A percentile compares a stretch with the other conserved stretches of the same genome.
Conservation (phyloP, 371 early-diverging fungal species). For the Smittium culicis region DNA sequence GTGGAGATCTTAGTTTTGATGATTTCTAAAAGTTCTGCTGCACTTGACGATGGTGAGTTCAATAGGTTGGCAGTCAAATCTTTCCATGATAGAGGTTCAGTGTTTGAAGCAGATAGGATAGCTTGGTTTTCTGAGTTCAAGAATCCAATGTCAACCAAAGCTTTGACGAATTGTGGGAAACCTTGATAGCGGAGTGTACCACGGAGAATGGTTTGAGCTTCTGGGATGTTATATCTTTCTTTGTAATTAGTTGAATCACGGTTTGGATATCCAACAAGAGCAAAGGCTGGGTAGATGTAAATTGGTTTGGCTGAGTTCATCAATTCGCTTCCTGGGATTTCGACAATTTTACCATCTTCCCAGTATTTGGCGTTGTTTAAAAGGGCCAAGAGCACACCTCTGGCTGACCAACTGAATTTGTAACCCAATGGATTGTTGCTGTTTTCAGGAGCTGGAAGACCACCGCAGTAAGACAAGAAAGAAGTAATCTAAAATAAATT, state of each 20-base stretch:
- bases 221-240: conserved; percentile 89
- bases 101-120: conserved; percentile 26
- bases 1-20: conserved; percentile 37
- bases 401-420: conserved; percentile 97
- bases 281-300: conserved; percentile 78
- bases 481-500: conserved; percentile 31
- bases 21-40: conserved; percentile 35
- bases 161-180: conserved; percentile 65
- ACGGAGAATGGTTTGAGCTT: conserved; percentile 82
- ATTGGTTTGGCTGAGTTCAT: conserved; percentile 80
- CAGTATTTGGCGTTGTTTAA: conserved; percentile 82
- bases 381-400: conserved; percentile 87
- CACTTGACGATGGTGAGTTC: conserved; percentile 26
- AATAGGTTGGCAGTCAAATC: conserved; percentile 47
- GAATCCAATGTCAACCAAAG: conserved; percentile 82
- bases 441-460: conserved; percentile 94
- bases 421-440: conserved; percentile 96
- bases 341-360: conserved; percentile 81
- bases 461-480: conserved; percentile 95
- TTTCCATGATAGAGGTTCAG: conserved; percentile 54
- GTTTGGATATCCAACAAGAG: conserved; percentile 83
- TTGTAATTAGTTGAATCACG: conserved; percentile 92
- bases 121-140: conserved; percentile 57
- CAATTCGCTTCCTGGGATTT: conserved; percentile 72
- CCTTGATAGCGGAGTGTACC: conserved; percentile 86